These are phyloP conservation scores for Pseudocercospora macadamiae DNA, from an alignment of 2,329 filamentous ascomycete genomes.

Conservation along the genomic window DNA sequence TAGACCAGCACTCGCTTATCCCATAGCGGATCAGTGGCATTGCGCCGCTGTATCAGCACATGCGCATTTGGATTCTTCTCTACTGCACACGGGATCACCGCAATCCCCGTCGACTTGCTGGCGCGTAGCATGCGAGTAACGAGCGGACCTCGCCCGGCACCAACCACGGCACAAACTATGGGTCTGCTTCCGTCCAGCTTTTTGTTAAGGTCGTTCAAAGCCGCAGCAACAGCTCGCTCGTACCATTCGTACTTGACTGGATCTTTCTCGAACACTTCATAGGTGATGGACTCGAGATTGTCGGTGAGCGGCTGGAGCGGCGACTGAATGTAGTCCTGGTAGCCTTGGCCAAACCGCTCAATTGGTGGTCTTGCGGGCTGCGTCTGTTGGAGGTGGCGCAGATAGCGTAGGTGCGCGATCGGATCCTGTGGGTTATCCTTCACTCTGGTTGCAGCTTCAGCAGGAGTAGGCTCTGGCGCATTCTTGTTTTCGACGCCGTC, in stretches of 20 bases:
- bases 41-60: slow-evolving; percentile 86
- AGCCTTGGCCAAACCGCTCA: slow-evolving; percentile 69
- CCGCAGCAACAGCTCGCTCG: slow-evolving; percentile 78
- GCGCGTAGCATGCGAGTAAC: slow-evolving; percentile 85
- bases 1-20: slow-evolving; percentile 78
- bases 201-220: slow-evolving; percentile 78
- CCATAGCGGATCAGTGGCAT: slow-evolving; percentile 72
- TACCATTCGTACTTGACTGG: slow-evolving; percentile 98
- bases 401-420: slow-evolving; percentile 73
- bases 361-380: slow-evolving; percentile 69
- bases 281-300: slow-evolving; percentile 95
- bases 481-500: background rate
- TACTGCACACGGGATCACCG: slow-evolving; percentile 85
- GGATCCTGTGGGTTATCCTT: slow-evolving; percentile 54
- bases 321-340: slow-evolving; percentile 94
- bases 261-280: slow-evolving; percentile 98
- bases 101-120: slow-evolving; percentile 72
- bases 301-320: slow-evolving; percentile 93
- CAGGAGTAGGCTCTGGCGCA: slow-evolving; percentile 61
- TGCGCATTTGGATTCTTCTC: slow-evolving; percentile 99
- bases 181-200: slow-evolving; percentile 72
- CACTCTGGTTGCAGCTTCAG: slow-evolving; percentile 59
- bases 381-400: slow-evolving; percentile 80
- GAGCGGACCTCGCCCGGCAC: slow-evolving; percentile 87
- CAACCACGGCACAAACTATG: slow-evolving; percentile 87